Base-by-base conservation (phyloP, 1,284 basidiomycete genomes). In the Puccinia brachypodii region DNA sequence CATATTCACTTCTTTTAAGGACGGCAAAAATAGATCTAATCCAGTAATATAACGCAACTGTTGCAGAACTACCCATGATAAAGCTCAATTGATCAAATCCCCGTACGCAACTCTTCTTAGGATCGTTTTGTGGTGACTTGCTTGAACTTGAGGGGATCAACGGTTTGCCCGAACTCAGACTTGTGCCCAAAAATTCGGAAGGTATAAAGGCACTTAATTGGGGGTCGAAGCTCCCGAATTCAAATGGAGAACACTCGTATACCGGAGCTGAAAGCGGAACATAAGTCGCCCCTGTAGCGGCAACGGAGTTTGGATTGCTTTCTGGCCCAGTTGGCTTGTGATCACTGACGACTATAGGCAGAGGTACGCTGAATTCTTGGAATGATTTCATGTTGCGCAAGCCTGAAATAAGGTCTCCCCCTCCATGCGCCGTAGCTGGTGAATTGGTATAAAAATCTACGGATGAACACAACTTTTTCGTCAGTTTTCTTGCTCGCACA, bases 161-260 rank as follows among this genome's bases (percentile, higher is more conserved):
- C 3, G 87, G 82, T 71, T 84, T 53, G 14, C 85, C 87, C 74
- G 86, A 85, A 79, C 44, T 44, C 1, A 77, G 60, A 28, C 56
- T 44, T 47, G 75, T 77, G 28, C 86, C 86, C n/a, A 87, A 58
- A 42, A 85, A 84, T 74, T 86, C 85, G 76, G 85, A 84, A 11
- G 86, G 85, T 9, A 85, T 78, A 66, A 86, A 86, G 9, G 84
- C 84, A 14, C 84, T 80, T 4, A 86, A 81, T 31, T 76, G 82
- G 16, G 85, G 87, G 31, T 88, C 87, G 88, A 88, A 89, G 0
- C 87, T 85, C 8, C 89, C 89, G 76, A 88, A 89, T 83, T 89
- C 88, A 79, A 85, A 87, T 0, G 88, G 88, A 0, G 86, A 88
- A 76, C 88, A 88, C 83, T 89, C 89, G 85, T 87, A 89, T 14